These are phyloP conservation scores for Aureobasidium sp. DNA, from an alignment of 2,329 filamentous ascomycete genomes.

Conservation along the genomic window DNA sequence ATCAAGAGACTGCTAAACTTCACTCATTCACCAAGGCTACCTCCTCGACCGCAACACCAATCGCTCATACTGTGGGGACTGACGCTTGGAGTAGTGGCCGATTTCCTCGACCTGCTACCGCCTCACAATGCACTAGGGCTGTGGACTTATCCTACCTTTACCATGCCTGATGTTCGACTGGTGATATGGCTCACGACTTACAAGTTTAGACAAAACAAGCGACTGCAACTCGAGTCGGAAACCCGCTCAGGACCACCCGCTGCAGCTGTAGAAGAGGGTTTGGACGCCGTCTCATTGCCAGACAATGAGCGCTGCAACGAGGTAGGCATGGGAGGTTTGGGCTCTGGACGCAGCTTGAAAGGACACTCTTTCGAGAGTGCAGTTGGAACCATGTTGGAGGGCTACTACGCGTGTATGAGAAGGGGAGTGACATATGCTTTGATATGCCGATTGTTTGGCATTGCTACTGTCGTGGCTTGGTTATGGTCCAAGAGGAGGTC, in stretches of 20 bases:
- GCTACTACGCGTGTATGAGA: conserved; percentile 44
- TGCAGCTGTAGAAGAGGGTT: conserved; percentile 20
- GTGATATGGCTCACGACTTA: conserved; percentile 53
- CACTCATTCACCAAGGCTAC: background rate
- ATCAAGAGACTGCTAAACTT: background rate
- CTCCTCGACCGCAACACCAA: conserved; percentile 27
- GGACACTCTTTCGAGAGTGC: conserved; percentile 27
- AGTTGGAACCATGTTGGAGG: conserved; percentile 42
- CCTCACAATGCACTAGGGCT: conserved; percentile 51
- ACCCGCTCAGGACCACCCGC: conserved; percentile 6
- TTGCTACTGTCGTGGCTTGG: conserved; percentile 14
- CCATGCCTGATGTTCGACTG: conserved; percentile 50
- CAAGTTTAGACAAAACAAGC: conserved; percentile 45
- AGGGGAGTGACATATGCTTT: conserved; percentile 38
- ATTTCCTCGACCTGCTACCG: conserved; percentile 60
- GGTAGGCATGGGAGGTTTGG: conserved; percentile 7
- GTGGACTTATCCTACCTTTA: conserved; percentile 63
- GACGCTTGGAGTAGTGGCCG: conserved; percentile 57
- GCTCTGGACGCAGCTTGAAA: conserved; percentile 18
- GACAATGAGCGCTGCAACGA: conserved; percentile 5
- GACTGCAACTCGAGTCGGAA: conserved; percentile 16
- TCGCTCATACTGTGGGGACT: conserved; percentile 60
- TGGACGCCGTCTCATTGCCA: conserved; percentile 21
- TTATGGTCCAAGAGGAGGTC: background rate
- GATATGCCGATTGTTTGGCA: conserved; percentile 25